A percentile compares a stretch with the other conserved stretches of the same genome.
phyloP scores from a whole-genome alignment of 2,329 filamentous ascomycete genomes.

The Zymoseptoria pseudotritici region DNA sequence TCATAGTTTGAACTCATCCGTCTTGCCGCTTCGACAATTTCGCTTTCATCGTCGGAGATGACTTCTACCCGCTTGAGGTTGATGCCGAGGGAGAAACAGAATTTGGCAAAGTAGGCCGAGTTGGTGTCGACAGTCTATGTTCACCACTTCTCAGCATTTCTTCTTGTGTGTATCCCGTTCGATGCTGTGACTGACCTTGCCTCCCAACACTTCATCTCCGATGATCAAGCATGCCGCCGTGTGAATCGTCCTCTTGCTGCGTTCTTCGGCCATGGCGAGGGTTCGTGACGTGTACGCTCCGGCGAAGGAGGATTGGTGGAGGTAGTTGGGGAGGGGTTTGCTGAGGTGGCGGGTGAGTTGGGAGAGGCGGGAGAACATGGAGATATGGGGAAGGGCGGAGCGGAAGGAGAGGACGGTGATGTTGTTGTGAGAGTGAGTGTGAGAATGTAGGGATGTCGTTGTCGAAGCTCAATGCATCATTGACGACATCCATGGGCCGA shows the following conservation, averaged over 20 bases:
- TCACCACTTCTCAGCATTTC: not conserved
- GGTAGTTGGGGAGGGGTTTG: conserved; percentile 52
- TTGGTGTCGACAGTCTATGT: conserved; percentile 56
- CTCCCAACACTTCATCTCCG: conserved; percentile 91
- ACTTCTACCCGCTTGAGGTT: conserved; percentile 82
- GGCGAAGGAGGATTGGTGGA: conserved; percentile 39
- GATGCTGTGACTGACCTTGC: conserved; percentile 58
- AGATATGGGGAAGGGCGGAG: not conserved
- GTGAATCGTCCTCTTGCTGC: conserved; percentile 62
- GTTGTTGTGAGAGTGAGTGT: not conserved
- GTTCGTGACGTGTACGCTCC: conserved; percentile 38
- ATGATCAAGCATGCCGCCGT: conserved; percentile 92
- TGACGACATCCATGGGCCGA: not conserved
- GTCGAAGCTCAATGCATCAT: not conserved
- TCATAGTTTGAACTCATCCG: conserved; percentile 88
- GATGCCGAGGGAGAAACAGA: conserved; percentile 58
- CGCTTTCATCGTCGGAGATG: conserved; percentile 82
- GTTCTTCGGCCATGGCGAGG: conserved; percentile 44
- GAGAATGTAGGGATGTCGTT: not conserved
- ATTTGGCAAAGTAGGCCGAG: conserved; percentile 57
- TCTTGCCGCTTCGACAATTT: conserved; percentile 79
- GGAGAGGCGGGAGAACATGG: conserved; percentile 70
- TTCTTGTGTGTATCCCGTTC: not conserved
- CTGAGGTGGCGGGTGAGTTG: conserved; percentile 67
- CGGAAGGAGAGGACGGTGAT: not conserved